A percentile compares a stretch with the other conserved stretches of the same genome.
phyloP scores from a whole-genome alignment of 1,139 yeast species.

The Hyphopichia fennica region DNA sequence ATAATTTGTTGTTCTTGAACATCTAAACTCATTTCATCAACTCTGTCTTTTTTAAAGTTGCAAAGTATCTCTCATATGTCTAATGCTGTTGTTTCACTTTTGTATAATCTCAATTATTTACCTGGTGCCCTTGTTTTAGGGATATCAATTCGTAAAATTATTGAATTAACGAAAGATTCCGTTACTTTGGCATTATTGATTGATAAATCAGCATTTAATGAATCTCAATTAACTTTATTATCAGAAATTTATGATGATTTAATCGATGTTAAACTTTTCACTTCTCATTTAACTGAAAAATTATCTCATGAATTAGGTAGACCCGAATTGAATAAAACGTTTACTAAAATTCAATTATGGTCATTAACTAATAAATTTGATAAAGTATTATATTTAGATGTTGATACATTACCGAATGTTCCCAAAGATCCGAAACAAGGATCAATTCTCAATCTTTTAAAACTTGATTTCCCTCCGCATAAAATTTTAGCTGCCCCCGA shows the following conservation, averaged over 20 bases:
- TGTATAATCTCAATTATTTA: slow-evolving; percentile 64
- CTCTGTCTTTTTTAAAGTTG: neutral
- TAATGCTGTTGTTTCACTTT: slow-evolving; percentile 63
- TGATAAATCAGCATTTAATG: slow-evolving; percentile 28
- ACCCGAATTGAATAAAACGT: slow-evolving; percentile 71
- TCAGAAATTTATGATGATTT: slow-evolving; percentile 29
- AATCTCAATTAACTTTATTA: slow-evolving; percentile 28
- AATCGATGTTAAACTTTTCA: slow-evolving; percentile 28
- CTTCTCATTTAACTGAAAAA: slow-evolving; percentile 25
- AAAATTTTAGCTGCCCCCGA: slow-evolving; percentile 81
- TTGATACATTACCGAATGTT: slow-evolving; percentile 71
- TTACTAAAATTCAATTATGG: slow-evolving; percentile 78
- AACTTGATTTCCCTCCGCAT: slow-evolving; percentile 30
- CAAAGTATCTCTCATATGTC: slow-evolving; percentile 17
- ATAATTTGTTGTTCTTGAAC: no score
- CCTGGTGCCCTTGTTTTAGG: slow-evolving; percentile 79
- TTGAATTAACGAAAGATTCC: slow-evolving; percentile 7
- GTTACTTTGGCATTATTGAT: slow-evolving; percentile 34
- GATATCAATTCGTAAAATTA: slow-evolving; percentile 23
- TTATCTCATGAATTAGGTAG: slow-evolving; percentile 50
- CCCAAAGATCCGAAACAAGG: slow-evolving; percentile 31
- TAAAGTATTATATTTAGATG: slow-evolving; percentile 72
- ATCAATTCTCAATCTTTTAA: slow-evolving; percentile 33
- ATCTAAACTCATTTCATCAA: no score
- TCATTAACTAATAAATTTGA: slow-evolving; percentile 52